phyloP scores from a whole-genome alignment of 2,329 filamentous ascomycete genomes.

The Aspergillus brasiliensis region DNA sequence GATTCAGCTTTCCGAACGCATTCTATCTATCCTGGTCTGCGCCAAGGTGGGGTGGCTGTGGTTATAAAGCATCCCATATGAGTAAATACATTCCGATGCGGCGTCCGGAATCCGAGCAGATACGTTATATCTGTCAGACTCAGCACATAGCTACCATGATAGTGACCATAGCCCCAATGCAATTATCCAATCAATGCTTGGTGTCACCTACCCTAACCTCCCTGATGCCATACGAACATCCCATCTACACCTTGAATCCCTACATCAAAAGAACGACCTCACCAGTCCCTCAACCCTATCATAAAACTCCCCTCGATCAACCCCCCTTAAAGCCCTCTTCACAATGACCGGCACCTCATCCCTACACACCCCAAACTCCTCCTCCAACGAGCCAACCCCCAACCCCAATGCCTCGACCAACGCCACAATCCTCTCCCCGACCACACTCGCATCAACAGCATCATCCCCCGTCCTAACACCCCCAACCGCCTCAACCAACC shows the following conservation, averaged over 20 bases:
- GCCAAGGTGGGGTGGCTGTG: too few relatives aligned
- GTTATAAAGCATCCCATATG: too few relatives aligned
- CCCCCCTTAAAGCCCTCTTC: neutral
- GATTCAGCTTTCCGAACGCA: too few relatives aligned
- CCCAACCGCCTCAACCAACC: neutral
- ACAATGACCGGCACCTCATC: neutral
- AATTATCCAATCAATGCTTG: too few relatives aligned
- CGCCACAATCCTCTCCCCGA: conserved; percentile 2
- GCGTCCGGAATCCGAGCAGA: neutral
- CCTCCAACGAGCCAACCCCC: neutral
- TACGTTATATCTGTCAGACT: neutral
- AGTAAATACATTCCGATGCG: neutral
- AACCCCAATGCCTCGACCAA: conserved; percentile 2
- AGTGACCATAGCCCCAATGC: too few relatives aligned
- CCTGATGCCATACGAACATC: neutral
- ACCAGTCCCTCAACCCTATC: neutral
- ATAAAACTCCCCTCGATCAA: neutral
- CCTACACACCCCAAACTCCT: neutral
- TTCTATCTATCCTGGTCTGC: too few relatives aligned
- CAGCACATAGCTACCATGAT: neutral
- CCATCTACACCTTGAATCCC: neutral
- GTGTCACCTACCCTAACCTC: too few relatives aligned
- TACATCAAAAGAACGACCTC: neutral
- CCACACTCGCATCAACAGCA: neutral
- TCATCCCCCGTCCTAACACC: neutral